Evolutionary conservation across 495 filamentous ascomycete species (phyloP).

Genomic region (Friedmanniomyces simplex): DNA sequence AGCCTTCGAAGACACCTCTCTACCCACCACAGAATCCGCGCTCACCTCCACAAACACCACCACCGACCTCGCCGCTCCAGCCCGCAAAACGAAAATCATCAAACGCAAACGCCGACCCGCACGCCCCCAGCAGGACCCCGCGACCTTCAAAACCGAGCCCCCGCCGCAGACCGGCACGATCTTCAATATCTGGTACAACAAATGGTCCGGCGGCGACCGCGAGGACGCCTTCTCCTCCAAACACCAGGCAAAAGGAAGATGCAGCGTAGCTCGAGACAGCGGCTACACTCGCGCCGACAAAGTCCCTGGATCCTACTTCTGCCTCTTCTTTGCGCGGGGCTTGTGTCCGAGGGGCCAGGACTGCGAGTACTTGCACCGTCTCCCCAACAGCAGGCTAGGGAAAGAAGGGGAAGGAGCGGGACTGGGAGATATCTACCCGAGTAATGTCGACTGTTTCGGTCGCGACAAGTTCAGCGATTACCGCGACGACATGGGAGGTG

Average conservation of each 20-base stretch:
- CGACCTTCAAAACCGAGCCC: conserved; percentile 65
- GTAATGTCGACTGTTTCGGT: conserved; percentile 89
- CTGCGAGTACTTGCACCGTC: conserved; percentile 87
- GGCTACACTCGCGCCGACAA: conserved; percentile 87
- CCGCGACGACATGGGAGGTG: conserved; percentile 92
- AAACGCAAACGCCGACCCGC: conserved; percentile 62
- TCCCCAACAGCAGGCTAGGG: conserved; percentile 41
- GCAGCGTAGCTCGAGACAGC: conserved; percentile 68
- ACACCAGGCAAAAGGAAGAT: conserved; percentile 61
- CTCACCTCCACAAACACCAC: background rate
- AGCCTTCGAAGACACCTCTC: conserved; percentile 2
- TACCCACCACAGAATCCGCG: background rate
- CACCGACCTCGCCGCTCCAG: background rate
- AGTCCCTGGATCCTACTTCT: conserved; percentile 73
- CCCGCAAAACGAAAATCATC: conserved; percentile 54
- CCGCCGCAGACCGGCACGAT: conserved; percentile 84
- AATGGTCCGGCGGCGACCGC: conserved; percentile 88
- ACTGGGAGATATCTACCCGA: conserved; percentile 73
- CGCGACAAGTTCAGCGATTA: conserved; percentile 80
- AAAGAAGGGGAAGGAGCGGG: conserved; percentile 26
- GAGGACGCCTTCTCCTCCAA: conserved; percentile 82
- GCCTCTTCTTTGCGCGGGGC: conserved; percentile 79
- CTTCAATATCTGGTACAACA: conserved; percentile 96
- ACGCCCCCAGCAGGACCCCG: conserved; percentile 69
- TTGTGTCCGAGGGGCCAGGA: conserved; percentile 78